Conservation (phyloP, 2,329 filamentous ascomycete species). For the Karstenula rhodostoma region DNA sequence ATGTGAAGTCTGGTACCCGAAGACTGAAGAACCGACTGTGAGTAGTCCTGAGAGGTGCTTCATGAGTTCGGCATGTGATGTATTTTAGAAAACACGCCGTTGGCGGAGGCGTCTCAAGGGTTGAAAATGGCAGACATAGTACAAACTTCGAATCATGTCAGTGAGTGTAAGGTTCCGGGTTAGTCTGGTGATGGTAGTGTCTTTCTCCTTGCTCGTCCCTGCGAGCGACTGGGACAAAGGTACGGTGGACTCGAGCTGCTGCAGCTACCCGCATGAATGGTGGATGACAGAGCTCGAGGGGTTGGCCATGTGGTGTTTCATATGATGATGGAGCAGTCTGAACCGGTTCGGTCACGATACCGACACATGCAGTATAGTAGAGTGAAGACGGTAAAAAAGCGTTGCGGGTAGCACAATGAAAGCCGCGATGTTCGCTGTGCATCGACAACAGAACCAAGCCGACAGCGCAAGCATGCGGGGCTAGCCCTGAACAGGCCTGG, state of each 20-base stretch:
- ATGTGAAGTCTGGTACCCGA: no score
- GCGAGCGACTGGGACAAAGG: no score
- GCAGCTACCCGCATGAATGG: background rate
- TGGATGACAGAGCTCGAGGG: background rate
- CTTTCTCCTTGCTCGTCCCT: background rate
- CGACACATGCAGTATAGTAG: background rate
- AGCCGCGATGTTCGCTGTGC: constrained; percentile 18
- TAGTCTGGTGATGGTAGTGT: background rate
- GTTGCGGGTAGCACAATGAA: constrained; percentile 23
- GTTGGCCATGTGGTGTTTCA: background rate
- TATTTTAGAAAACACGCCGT: no score
- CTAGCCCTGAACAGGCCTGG: constrained; percentile 10
- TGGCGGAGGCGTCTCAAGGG: no score
- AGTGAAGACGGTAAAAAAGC: constrained; percentile 6
- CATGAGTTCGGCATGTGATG: no score
- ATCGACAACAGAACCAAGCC: constrained; percentile 4
- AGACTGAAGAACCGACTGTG: no score
- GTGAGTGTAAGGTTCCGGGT: background rate
- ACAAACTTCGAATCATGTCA: background rate
- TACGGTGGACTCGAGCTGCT: background rate
- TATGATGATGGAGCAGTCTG: background rate
- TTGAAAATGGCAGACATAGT: no score
- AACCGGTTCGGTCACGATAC: background rate
- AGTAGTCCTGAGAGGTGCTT: no score
- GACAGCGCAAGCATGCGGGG: constrained; percentile 1